These are phyloP conservation scores for Fusarium kyushuense DNA, from an alignment of 2,329 filamentous ascomycete species.

Conservation along the genomic window DNA sequence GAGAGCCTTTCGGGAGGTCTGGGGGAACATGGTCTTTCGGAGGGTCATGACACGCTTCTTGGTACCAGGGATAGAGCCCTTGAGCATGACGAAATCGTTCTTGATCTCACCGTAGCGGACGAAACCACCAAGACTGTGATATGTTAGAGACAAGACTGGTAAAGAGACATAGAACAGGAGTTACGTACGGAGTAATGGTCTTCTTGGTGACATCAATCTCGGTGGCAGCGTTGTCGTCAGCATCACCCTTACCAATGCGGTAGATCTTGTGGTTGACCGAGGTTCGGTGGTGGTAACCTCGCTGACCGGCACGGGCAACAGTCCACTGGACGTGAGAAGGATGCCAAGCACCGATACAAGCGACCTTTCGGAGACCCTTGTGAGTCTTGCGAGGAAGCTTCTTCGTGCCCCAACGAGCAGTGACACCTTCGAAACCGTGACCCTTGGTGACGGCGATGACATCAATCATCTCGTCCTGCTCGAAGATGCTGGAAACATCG, in stretches of 20 bases:
- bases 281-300: slow-evolving; percentile 99
- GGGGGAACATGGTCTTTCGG: slow-evolving; percentile 97
- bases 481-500: slow-evolving; percentile 92
- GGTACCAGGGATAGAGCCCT: slow-evolving; percentile 96
- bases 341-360: slow-evolving; percentile 99
- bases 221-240: slow-evolving; percentile 93
- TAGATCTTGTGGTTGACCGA: slow-evolving; percentile 99
- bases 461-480: slow-evolving; percentile 99
- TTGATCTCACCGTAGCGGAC: slow-evolving; percentile 99
- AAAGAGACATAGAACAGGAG: neutral
- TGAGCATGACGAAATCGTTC: slow-evolving; percentile 98
- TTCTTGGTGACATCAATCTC: slow-evolving; percentile 99
- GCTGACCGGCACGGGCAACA: slow-evolving; percentile 99
- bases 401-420: slow-evolving; percentile 98
- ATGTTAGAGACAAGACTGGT: slow-evolving; percentile 51
- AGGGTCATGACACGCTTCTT: slow-evolving; percentile 99
- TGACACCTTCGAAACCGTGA: slow-evolving; percentile 98
- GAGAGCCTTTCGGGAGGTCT: slow-evolving; percentile 93
- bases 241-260: slow-evolving; percentile 93
- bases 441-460: slow-evolving; percentile 99
- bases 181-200: slow-evolving; percentile 97
- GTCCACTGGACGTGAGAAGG: slow-evolving; percentile 99
- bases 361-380: slow-evolving; percentile 99
- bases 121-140: slow-evolving; percentile 90
- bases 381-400: slow-evolving; percentile 99